Base-by-base conservation (phyloP, 75 land plant genomes). In the Picea glauca region DNA sequence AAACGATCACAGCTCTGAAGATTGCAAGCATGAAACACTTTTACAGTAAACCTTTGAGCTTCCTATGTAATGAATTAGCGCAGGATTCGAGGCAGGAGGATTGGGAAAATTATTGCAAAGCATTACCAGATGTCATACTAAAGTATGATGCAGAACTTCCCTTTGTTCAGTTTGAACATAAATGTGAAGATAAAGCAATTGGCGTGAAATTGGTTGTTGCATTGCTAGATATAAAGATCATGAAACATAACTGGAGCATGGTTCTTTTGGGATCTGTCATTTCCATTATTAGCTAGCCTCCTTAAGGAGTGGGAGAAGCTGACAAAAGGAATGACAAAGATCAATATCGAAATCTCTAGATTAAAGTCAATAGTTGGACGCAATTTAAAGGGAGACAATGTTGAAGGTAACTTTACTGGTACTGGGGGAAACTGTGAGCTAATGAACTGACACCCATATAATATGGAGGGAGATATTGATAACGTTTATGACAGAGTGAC, bases 21-120 rank as follows among this genome's bases (percentile, higher is more conserved):
- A 88, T 93, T 77, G 92, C 96, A 14, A 90, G 93, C 82, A 82
- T 79, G 77, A 89, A 89, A 58, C 95, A 95, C 78, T 85, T 95
- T 79, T 85, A 73, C 20, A 73, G 46, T 21, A 88, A 95, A 78
- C 98, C 95, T 64, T 56, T 91, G 62, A 93, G 95, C 78, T 88
- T 95, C 66, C 32, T 92, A 31, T 85, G 91, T 23, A 58, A 54
- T 30, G 82, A 72, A 30, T 82, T 84, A 46, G 17, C 21, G 40
- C 81, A 78, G 65, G 85, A 85, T 72, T 62, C 80, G 15, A 59
- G 35, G 54, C 60, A 85, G 88, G 86, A 31, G 33, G 77, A 79
- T 20, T 76, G 64, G 75, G 78, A 75, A 74, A 65, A 87, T 68
- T 30, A 75, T 8, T 74, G 86, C 78, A 82, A 64, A 40, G 32